Evolutionary conservation across 179 eudicot species (phyloP), one percentile per base, ranked within the genome.

Genomic region (Silene noctiflora): DNA sequence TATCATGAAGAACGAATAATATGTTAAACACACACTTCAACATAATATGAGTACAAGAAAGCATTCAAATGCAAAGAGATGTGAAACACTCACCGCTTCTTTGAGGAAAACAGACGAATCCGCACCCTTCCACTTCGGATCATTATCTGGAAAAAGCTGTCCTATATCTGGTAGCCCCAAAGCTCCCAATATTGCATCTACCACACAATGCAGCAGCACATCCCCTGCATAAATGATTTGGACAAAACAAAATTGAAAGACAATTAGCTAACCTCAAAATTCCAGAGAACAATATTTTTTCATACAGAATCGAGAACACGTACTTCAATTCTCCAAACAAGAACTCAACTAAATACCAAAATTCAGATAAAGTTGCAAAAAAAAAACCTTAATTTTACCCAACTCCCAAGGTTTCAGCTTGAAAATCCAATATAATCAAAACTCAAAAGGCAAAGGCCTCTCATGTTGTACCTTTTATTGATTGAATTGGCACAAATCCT

Each of bases 111-210:
- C 96, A 33, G 95, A 94, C 51, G 98, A 94, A 60, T 88, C 80
- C 4, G 92, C 97, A 66, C 98, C 98, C 84, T 92, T 93, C 99
- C 99, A 95, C 79, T 95, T 95, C 35, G 99, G 99, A 88, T 95
- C 99, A 8, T 83, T 83, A 76, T 95, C 99, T 0, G 97, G 99
- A 72, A 95, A 95, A 62, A 95, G 86, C 85, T 95, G 97, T 44
- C 97, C 97, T 5, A 93, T 93, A 78, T 95, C 99, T 1, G 99
- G 99, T 71, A 95, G 89, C 84, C 99, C 99, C 73, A 93, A 77
- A 56, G 99, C 97, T 53, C 99, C 99, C 85, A 95, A 85, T 76
- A 95, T 91, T 53, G 99, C 99, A 87, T 95, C 99, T 63, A 95
- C 97, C 67, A 93, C 97, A 85, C 97, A 95, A 73, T 95, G 97